Evolutionary conservation across 106 monocot genomes (phyloP).

Genomic region (Iris macrosiphon): DNA sequence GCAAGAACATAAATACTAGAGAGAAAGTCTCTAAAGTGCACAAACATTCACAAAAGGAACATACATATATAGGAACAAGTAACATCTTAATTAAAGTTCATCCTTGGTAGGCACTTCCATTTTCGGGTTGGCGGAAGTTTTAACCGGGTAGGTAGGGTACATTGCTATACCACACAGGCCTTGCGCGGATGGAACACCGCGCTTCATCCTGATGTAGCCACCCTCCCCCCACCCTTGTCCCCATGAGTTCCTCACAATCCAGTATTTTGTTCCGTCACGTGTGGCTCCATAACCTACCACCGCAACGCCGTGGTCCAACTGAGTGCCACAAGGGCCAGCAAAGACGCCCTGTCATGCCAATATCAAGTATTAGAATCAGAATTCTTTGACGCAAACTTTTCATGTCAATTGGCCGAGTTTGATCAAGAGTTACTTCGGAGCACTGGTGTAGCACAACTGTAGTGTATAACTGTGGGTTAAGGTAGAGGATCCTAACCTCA

Average conservation of each 20-base stretch:
- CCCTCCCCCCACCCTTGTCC: slow-evolving; percentile 53
- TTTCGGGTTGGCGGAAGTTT: slow-evolving; percentile 21
- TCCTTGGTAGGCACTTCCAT: slow-evolving; percentile 6
- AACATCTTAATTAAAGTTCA: slow-evolving; percentile 33
- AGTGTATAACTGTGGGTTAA: neutral
- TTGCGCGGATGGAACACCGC: neutral
- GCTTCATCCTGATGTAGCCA: slow-evolving; percentile 46
- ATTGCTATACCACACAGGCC: slow-evolving; percentile 51
- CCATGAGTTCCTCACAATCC: slow-evolving; percentile 75
- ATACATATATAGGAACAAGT: no score
- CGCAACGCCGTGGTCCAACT: slow-evolving; percentile 43
- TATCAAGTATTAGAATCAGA: neutral
- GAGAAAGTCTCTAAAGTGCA: no score
- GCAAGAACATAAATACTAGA: no score
- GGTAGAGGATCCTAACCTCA: slow-evolving; percentile 3
- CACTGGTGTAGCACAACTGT: no score
- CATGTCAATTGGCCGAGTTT: no score
- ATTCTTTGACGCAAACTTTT: neutral
- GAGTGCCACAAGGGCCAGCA: slow-evolving; percentile 32
- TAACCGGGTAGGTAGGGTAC: slow-evolving; percentile 42
- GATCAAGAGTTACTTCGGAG: no score
- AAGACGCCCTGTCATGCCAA: slow-evolving; percentile 33
- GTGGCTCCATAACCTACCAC: slow-evolving; percentile 36
- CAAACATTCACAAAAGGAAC: no score
- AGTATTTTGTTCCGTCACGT: slow-evolving; percentile 35